A percentile compares a stretch with the other conserved stretches of the same genome.
These are phyloP conservation scores for Prunus mongolica DNA, from an alignment of 306 rosid genomes.

Conservation along the genomic window DNA sequence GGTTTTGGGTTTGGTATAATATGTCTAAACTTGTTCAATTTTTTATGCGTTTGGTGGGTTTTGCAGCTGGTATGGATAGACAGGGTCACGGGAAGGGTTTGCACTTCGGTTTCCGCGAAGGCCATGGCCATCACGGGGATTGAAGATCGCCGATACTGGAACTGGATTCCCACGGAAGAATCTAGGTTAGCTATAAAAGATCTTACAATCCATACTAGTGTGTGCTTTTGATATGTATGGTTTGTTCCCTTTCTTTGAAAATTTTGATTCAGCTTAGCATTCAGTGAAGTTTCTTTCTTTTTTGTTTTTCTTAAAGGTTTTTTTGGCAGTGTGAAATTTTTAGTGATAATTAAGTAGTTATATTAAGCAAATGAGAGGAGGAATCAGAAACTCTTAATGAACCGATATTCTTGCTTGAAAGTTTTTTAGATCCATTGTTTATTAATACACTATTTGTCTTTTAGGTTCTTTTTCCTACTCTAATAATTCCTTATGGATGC, in stretches of 20 bases:
- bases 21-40: neutral
- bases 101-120: conserved; percentile 69
- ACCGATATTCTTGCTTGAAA: neutral
- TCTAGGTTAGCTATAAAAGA: conserved; percentile 52
- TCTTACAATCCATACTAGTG: neutral
- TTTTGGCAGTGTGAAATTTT: neutral
- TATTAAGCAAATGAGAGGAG: neutral
- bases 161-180: conserved; percentile 90
- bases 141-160: conserved; percentile 88
- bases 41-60: conserved; percentile 4
- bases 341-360: neutral
- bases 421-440: neutral
- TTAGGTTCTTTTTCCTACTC: neutral
- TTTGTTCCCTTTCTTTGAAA: neutral
- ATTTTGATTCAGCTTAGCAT: neutral
- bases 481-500: neutral
- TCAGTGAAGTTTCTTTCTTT: neutral
- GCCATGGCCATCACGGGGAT: conserved; percentile 85
- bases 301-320: neutral
- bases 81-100: conserved; percentile 62
- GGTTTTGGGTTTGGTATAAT: conserved; percentile 9
- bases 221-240: neutral
- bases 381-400: neutral
- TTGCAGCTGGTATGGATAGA: conserved; percentile 85
- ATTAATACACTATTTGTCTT: neutral